Base-by-base conservation (phyloP, 140 eudicot species). In the Senecio squalidus region DNA sequence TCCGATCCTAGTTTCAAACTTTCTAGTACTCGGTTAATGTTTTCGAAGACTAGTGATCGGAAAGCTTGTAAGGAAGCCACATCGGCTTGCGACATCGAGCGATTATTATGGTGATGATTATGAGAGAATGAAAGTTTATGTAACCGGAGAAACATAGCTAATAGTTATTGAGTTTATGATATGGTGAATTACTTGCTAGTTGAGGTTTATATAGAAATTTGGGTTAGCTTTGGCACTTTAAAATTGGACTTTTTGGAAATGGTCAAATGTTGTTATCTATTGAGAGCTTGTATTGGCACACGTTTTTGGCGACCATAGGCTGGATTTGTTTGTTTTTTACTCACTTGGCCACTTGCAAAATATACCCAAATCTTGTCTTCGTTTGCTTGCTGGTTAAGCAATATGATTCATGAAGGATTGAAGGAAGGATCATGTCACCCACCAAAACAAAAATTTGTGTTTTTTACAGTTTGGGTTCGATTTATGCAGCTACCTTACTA, bases 21-120 rank as follows among this genome's bases (percentile, higher is more conserved):
- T 23, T 38, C 36, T 23, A 45, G 34, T 40, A 76, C 53, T 17
- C 44, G 66, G 59, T 24, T n/a, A 16, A 82, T 16, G 30, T 45
- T 60, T 38, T 60, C 62, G 2, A 78, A 61, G n/a, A 80, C 60
- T 10, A 58, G 27, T 29, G 72, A 74, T 3, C 72, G 71, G 58
- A 80, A 84, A 58, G 60, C 71, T 47, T 43, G 62, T 40, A 84
- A 57, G 4, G 75, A 68, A 57, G 80, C 77, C 55, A 28, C 43
- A 6, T 50, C 10, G 41, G 67, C 50, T 72, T 75, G 64, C 0
- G 78, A 61, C 43, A 65, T 61, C 6, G 39, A 58, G 60, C 33
- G 41, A 40, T 14, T 44, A 18, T 6, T 13, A 11, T 44, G 58
- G 5, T 30, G 74, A 22, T 61, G 64, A 20, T 73, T 39, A n/a